A percentile compares a stretch with the other conserved stretches of the same genome.
Evolutionary conservation across 2,329 filamentous ascomycete genomes (phyloP).

Genomic region (Bipolaris zeicola): DNA sequence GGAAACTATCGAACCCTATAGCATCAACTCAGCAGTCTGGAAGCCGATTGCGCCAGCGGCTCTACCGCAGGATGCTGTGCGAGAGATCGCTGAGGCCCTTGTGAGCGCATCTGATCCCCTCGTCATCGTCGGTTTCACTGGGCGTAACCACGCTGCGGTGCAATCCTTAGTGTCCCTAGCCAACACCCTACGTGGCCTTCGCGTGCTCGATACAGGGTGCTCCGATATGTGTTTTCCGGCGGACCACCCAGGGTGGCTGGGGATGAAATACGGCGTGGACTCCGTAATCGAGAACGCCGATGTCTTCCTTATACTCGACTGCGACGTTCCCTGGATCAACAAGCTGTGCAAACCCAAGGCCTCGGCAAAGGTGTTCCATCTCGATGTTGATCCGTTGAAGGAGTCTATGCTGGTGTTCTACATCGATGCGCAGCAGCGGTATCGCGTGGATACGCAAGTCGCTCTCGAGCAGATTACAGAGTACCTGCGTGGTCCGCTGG

Average conservation of each 20-base stretch:
- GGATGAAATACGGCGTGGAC: constrained; percentile 75
- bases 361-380: constrained; percentile 65
- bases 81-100: constrained; percentile 66
- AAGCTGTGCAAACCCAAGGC: constrained; percentile 68
- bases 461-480: constrained; percentile 72
- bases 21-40: constrained; percentile 66
- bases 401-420: constrained; percentile 65
- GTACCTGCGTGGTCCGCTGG: constrained; percentile 52
- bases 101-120: constrained; percentile 69
- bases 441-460: constrained; percentile 58
- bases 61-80: constrained; percentile 60
- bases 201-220: constrained; percentile 77
- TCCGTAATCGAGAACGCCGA: constrained; percentile 77
- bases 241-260: constrained; percentile 61
- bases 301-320: constrained; percentile 82
- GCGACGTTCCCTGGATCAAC: constrained; percentile 93
- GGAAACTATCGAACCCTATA: constrained; percentile 69
- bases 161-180: constrained; percentile 70
- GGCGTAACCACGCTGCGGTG: constrained; percentile 69
- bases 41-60: constrained; percentile 71
- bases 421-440: constrained; percentile 59
- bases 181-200: constrained; percentile 68
- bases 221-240: constrained; percentile 78
- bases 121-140: constrained; percentile 72
- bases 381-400: constrained; percentile 71